These are phyloP conservation scores for Exophiala sideris DNA, from an alignment of 2,329 filamentous ascomycete genomes.

Conservation along the genomic window DNA sequence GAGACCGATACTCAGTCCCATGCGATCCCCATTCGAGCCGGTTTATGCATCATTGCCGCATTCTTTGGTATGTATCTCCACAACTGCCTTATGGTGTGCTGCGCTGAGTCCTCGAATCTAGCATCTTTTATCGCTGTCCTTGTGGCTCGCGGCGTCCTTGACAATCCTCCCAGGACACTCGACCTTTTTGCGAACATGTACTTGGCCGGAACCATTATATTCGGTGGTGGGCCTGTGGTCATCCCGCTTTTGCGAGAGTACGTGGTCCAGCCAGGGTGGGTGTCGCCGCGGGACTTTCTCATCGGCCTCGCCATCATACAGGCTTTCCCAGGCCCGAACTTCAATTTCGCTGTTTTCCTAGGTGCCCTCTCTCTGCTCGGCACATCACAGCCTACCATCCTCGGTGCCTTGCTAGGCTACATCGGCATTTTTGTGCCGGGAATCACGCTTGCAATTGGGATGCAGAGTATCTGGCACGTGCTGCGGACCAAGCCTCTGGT, in stretches of 20 bases:
- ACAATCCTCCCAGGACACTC: constrained; percentile 47
- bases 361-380: constrained; percentile 50
- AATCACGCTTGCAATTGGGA: constrained; percentile 36
- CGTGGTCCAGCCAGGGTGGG: constrained; percentile 67
- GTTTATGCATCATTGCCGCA: constrained; percentile 35
- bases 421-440: constrained; percentile 55
- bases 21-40: constrained; percentile 37
- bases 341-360: constrained; percentile 55
- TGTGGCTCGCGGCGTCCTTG: constrained; percentile 35
- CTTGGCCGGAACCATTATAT: constrained; percentile 67
- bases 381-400: constrained; percentile 35
- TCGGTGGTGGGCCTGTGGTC: constrained; percentile 63
- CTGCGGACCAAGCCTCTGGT: constrained; percentile 48
- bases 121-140: constrained; percentile 54
- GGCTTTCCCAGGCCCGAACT: constrained; percentile 58
- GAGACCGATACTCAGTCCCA: constrained; percentile 26
- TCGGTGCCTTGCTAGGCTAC: constrained; percentile 52
- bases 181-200: constrained; percentile 70
- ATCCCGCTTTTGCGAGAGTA: constrained; percentile 60
- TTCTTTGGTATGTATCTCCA: constrained; percentile 48
- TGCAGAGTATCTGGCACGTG: constrained; percentile 53
- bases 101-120: constrained; percentile 23
- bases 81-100: not conserved
- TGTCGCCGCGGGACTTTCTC: constrained; percentile 66
- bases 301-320: constrained; percentile 70